Percentiles rank a stretch among this genome's conserved stretches.
These are phyloP conservation scores for Passiflora organensis DNA, from an alignment of 345 rosid species.

Conservation along the genomic window DNA sequence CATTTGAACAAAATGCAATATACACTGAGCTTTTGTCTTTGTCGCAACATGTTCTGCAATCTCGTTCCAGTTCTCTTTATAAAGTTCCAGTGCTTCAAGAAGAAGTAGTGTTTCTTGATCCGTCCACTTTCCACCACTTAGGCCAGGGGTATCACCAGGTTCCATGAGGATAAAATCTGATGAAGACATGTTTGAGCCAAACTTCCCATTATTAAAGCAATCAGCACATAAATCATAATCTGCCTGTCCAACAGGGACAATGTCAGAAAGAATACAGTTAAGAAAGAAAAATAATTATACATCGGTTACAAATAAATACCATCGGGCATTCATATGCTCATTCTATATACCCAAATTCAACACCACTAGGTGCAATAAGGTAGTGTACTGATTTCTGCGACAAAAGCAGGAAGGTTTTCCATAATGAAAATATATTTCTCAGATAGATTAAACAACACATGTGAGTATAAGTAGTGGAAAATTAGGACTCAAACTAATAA, in stretches of 20 bases:
- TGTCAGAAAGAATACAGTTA: slow-evolving; percentile 19
- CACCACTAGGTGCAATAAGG: no score
- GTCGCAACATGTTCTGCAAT: slow-evolving; percentile 99
- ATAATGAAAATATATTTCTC: not conserved
- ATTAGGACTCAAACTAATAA: not conserved
- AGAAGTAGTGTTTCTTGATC: slow-evolving; percentile 99
- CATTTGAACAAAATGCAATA: slow-evolving; percentile 96
- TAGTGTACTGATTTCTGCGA: no score
- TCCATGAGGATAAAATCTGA: slow-evolving; percentile 98
- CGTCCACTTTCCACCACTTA: slow-evolving; percentile 89
- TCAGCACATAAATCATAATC: slow-evolving; percentile 98
- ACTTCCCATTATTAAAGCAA: slow-evolving; percentile 84
- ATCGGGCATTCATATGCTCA: not conserved
- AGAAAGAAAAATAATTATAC: slow-evolving; percentile 4
- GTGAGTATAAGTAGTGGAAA: not conserved
- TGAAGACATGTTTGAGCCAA: slow-evolving; percentile 85
- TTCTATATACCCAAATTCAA: not conserved
- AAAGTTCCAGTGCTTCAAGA: slow-evolving; percentile 94
- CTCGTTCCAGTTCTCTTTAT: slow-evolving; percentile 94
- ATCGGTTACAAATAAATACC: not conserved
- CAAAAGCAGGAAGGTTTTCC: not conserved
- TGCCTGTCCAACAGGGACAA: slow-evolving; percentile 63
- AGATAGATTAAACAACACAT: not conserved
- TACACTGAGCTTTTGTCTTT: slow-evolving; percentile 93
- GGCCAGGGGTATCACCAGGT: slow-evolving; percentile 79